phyloP scores from a whole-genome alignment of 2,329 filamentous ascomycete species.

The Tolypocladium tropicale region DNA sequence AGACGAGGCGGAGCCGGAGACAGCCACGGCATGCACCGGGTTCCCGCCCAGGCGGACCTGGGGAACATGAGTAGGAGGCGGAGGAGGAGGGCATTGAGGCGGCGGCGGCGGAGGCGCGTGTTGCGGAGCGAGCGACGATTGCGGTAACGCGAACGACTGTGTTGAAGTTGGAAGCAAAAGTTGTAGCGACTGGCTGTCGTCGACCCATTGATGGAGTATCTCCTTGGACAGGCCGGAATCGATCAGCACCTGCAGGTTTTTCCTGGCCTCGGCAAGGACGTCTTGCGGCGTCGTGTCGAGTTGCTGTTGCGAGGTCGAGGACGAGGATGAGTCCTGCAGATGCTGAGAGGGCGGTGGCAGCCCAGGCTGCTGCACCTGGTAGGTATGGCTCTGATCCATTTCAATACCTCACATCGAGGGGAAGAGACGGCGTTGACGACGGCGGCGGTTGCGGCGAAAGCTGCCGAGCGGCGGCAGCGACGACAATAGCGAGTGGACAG shows the following conservation, averaged over 20 bases:
- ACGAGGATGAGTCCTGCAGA: slow-evolving; percentile 10
- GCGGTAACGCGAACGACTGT: slow-evolving; percentile 7
- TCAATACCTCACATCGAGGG: slow-evolving; percentile 16
- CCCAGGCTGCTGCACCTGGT: slow-evolving; percentile 15
- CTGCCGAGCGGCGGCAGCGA: neutral
- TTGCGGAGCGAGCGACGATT: slow-evolving; percentile 11
- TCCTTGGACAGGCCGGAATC: slow-evolving; percentile 34
- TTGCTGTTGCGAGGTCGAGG: slow-evolving; percentile 12
- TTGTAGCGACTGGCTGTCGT: slow-evolving; percentile 23
- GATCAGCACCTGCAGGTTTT: slow-evolving; percentile 34
- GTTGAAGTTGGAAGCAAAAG: slow-evolving; percentile 13
- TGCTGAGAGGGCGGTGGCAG: slow-evolving; percentile 10
- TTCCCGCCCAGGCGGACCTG: slow-evolving; percentile 9
- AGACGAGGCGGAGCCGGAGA: slow-evolving; percentile 2
- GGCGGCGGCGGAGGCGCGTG: slow-evolving; percentile 18
- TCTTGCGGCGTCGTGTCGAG: slow-evolving; percentile 28
- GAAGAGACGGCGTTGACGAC: slow-evolving; percentile 5
- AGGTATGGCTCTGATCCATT: slow-evolving; percentile 22
- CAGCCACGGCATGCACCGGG: slow-evolving; percentile 8
- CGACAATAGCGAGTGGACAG: slow-evolving; percentile 3
- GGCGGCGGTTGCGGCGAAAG: neutral
- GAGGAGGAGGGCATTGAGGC: slow-evolving; percentile 22
- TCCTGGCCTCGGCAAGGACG: slow-evolving; percentile 32
- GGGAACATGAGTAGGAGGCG: slow-evolving; percentile 13
- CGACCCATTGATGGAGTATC: slow-evolving; percentile 29